Evolutionary conservation across 2,329 filamentous ascomycete species (phyloP).

Genomic region (Coniella lustricola): DNA sequence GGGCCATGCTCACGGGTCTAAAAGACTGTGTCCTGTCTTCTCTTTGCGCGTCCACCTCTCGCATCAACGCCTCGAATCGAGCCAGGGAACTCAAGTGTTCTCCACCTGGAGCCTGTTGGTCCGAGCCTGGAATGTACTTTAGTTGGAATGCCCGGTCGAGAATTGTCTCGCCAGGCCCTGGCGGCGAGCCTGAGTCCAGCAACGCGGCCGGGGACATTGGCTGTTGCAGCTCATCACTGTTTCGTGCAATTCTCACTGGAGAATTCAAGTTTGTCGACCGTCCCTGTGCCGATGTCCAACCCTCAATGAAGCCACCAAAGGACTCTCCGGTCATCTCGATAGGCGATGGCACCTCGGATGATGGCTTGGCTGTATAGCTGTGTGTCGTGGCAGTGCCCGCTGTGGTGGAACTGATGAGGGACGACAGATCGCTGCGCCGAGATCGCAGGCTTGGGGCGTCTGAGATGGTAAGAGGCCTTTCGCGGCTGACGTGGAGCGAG

Average conservation of each 20-base stretch:
- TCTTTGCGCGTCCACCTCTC: constrained; percentile 47
- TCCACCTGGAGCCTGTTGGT: constrained; percentile 45
- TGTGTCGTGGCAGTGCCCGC: constrained; percentile 34
- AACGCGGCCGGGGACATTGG: constrained; percentile 27
- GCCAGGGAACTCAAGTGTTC: constrained; percentile 59
- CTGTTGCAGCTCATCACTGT: constrained; percentile 46
- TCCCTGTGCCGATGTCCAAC: constrained; percentile 54
- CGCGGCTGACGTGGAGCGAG: constrained; percentile 41
- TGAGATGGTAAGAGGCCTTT: constrained; percentile 47
- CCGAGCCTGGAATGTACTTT: constrained; percentile 54
- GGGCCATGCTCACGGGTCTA: constrained; percentile 19
- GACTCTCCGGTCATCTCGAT: constrained; percentile 46
- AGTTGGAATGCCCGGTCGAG: constrained; percentile 61
- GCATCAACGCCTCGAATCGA: constrained; percentile 60
- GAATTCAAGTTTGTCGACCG: constrained; percentile 52
- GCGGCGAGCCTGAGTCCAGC: constrained; percentile 42
- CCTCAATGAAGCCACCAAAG: constrained; percentile 50
- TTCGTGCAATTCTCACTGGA: constrained; percentile 42
- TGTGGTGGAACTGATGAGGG: constrained; percentile 41
- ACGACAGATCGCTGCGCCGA: constrained; percentile 55
- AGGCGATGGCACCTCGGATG: constrained; percentile 51
- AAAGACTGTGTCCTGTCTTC: constrained; percentile 32
- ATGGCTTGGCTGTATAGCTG: constrained; percentile 44
- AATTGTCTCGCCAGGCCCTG: constrained; percentile 54
- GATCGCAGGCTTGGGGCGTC: constrained; percentile 56